phyloP scores from a whole-genome alignment of 192 early-diverging fungal species.

The Hyaloraphidium curvatum region DNA sequence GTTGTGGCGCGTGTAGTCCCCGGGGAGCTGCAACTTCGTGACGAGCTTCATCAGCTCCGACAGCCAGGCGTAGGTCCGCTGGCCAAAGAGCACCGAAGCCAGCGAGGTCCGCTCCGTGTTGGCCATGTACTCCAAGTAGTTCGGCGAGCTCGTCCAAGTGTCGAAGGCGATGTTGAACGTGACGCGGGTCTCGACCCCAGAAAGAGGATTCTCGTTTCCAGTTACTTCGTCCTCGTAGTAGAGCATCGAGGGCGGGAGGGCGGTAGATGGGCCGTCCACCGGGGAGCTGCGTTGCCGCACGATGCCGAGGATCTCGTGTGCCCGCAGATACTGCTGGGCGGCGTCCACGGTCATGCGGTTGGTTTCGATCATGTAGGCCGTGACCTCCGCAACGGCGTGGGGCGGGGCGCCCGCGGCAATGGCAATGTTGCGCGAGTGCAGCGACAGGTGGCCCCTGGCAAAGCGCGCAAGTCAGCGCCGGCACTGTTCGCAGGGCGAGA shows the following conservation, averaged over 20 bases:
- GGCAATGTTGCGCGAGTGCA: constrained; percentile 38
- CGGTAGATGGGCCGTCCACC: not conserved
- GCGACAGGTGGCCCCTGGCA: constrained; percentile 9
- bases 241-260: constrained; percentile 5
- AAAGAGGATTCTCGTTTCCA: not conserved
- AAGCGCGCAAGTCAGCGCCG: not conserved
- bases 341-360: constrained; percentile 34
- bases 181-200: not conserved
- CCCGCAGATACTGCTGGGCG: constrained; percentile 33
- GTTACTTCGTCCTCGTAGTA: constrained; percentile 6
- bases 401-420: constrained; percentile 51
- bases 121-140: not conserved
- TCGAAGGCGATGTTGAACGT: constrained; percentile 7
- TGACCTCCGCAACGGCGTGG: constrained; percentile 40
- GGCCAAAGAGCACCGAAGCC: constrained; percentile 4
- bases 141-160: not conserved
- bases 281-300: not conserved
- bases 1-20: not conserved
- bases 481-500: constrained; percentile 14
- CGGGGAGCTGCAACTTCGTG: not conserved
- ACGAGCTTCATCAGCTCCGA: not conserved
- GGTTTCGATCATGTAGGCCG: constrained; percentile 45
- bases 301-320: constrained; percentile 25
- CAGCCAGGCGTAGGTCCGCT: constrained; percentile 1
- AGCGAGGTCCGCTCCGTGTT: not conserved